phyloP scores from a whole-genome alignment of 805 yeast species.

The Spathaspora hagerdaliae region DNA sequence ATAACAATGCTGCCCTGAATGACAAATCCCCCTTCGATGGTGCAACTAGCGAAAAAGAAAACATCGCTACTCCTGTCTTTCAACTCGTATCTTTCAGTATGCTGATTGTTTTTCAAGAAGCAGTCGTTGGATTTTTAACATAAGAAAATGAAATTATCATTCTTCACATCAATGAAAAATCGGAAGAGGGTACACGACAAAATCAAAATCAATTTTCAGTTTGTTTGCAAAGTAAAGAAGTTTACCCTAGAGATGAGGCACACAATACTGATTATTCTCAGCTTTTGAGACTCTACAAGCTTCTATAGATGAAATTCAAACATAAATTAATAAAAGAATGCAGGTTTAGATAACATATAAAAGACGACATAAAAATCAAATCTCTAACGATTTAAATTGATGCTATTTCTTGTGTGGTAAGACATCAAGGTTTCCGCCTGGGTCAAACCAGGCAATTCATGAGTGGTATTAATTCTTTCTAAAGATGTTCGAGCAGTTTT shows the following conservation, averaged over 20 bases:
- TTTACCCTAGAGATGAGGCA: too few relatives aligned
- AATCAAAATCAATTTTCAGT: too few relatives aligned
- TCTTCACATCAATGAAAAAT: too few relatives aligned
- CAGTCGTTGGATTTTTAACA: neutral
- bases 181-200: too few relatives aligned
- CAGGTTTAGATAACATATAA: too few relatives aligned
- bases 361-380: too few relatives aligned
- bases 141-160: too few relatives aligned
- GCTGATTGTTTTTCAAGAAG: neutral
- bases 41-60: slow-evolving; percentile 31
- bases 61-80: slow-evolving; percentile 19
- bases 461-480: slow-evolving; percentile 41
- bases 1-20: slow-evolving; percentile 46
- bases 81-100: neutral
- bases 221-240: too few relatives aligned
- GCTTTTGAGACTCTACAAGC: too few relatives aligned
- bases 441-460: slow-evolving; percentile 46
- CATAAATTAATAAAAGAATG: too few relatives aligned
- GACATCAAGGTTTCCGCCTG: slow-evolving; percentile 46
- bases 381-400: slow-evolving; percentile 20
- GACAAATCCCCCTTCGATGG: slow-evolving; percentile 24
- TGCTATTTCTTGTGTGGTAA: slow-evolving; percentile 39
- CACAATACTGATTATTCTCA: too few relatives aligned
- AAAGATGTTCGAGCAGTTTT: slow-evolving; percentile 30
- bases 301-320: too few relatives aligned